phyloP scores from a whole-genome alignment of 2,329 filamentous ascomycete species.

The Exophiala bonariae region DNA sequence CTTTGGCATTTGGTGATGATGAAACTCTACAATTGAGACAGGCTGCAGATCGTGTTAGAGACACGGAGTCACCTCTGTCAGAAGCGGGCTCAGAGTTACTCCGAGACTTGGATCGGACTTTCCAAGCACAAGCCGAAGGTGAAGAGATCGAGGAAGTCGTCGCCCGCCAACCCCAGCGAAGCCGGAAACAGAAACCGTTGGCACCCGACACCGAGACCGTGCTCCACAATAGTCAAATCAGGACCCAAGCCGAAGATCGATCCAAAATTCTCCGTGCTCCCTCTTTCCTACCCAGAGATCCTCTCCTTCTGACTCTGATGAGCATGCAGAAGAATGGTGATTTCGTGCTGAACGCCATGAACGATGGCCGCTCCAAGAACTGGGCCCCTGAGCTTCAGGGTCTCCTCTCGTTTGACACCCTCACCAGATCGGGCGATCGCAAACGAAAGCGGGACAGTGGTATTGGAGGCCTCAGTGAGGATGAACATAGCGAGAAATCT shows the following conservation, averaged over 20 bases:
- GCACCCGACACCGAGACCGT: constrained; percentile 79
- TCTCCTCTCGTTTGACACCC: constrained; percentile 83
- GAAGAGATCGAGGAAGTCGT: constrained; percentile 54
- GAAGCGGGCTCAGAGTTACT: constrained; percentile 52
- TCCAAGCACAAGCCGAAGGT: constrained; percentile 50
- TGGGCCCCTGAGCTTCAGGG: constrained; percentile 93
- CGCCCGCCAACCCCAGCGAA: constrained; percentile 68
- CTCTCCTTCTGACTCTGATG: constrained; percentile 81
- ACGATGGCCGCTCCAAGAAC: constrained; percentile 71
- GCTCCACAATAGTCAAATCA: constrained; percentile 74
- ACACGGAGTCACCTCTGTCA: constrained; percentile 56
- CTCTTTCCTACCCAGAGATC: constrained; percentile 82
- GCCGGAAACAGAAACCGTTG: constrained; percentile 78
- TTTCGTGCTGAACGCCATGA: constrained; percentile 84
- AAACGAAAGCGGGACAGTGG: constrained; percentile 94
- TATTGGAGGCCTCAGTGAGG: constrained; percentile 69
- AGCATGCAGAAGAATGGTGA: constrained; percentile 88
- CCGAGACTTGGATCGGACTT: constrained; percentile 64
- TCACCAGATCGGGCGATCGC: constrained; percentile 73
- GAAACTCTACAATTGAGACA: constrained; percentile 47
- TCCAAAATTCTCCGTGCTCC: constrained; percentile 82
- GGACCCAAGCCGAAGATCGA: constrained; percentile 80
- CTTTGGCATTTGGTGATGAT: constrained; percentile 43
- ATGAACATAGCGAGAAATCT: constrained; percentile 64
- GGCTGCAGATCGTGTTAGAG: constrained; percentile 39